Evolutionary conservation across 106 monocot species (phyloP).

Genomic region (Acorus gramineus): DNA sequence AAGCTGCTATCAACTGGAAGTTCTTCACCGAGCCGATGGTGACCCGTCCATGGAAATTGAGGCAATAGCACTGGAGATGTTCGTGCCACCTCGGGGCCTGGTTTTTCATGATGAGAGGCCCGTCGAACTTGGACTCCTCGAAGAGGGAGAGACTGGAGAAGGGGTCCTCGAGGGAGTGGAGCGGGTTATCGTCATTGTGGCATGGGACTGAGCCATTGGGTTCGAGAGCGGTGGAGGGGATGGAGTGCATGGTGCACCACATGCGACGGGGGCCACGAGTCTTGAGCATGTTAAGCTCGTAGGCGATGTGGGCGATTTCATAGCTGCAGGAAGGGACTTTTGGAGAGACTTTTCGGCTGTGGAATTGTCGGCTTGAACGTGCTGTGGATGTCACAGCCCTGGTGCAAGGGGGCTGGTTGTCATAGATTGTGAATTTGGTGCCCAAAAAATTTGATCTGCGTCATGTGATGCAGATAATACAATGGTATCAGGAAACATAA

Average conservation of each 20-base stretch:
- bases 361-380: neutral
- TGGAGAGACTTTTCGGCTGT: constrained; percentile 1
- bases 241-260: no score
- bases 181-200: neutral
- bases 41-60: constrained; percentile 21
- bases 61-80: constrained; percentile 22
- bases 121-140: neutral
- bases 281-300: no score
- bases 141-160: neutral
- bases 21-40: neutral
- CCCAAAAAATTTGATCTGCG: constrained; percentile 2
- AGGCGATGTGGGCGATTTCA: no score
- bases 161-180: neutral
- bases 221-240: neutral
- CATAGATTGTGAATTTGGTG: neutral
- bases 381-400: neutral
- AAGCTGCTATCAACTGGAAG: neutral
- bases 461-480: no score
- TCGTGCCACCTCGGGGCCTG: constrained; percentile 17
- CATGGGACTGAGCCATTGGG: neutral
- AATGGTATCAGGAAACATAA: no score
- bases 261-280: no score
- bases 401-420: neutral
- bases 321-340: neutral
- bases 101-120: constrained; percentile 2